Evolutionary conservation across 257 asterid species (phyloP).

Genomic region (Solanum sejunctum): DNA sequence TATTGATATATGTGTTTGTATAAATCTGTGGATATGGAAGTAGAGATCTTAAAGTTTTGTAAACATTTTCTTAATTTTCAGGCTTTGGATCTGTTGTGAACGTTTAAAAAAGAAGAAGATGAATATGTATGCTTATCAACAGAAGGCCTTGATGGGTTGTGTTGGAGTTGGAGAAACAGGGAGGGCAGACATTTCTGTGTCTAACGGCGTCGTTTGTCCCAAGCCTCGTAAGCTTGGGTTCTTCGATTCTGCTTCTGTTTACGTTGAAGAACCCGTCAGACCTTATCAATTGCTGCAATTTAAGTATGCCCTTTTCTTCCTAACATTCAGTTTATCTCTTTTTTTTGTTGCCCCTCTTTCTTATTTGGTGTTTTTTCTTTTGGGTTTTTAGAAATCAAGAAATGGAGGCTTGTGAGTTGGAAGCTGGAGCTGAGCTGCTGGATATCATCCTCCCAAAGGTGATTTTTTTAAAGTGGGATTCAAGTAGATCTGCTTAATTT

Average conservation of each 20-base stretch:
- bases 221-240: slow-evolving; percentile 33
- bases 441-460: slow-evolving; percentile 51
- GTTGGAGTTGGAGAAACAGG: slow-evolving; percentile 15
- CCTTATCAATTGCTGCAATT: slow-evolving; percentile 8
- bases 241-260: slow-evolving; percentile 2
- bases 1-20: neutral
- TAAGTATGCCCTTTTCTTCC: slow-evolving; percentile 5
- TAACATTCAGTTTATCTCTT: neutral
- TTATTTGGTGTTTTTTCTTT: neutral
- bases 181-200: neutral
- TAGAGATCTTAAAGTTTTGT: neutral
- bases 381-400: slow-evolving; percentile 16
- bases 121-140: slow-evolving; percentile 36
- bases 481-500: neutral
- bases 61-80: neutral
- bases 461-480: neutral
- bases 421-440: slow-evolving; percentile 38
- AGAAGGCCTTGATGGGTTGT: slow-evolving; percentile 18
- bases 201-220: slow-evolving; percentile 38
- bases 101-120: slow-evolving; percentile 11
- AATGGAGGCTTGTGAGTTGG: slow-evolving; percentile 31
- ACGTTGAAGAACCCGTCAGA: slow-evolving; percentile 9
- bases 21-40: neutral
- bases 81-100: slow-evolving; percentile 12
- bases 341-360: neutral